Conservation (phyloP, 768 basidiomycete genomes). For the Boletus rex-veris region DNA sequence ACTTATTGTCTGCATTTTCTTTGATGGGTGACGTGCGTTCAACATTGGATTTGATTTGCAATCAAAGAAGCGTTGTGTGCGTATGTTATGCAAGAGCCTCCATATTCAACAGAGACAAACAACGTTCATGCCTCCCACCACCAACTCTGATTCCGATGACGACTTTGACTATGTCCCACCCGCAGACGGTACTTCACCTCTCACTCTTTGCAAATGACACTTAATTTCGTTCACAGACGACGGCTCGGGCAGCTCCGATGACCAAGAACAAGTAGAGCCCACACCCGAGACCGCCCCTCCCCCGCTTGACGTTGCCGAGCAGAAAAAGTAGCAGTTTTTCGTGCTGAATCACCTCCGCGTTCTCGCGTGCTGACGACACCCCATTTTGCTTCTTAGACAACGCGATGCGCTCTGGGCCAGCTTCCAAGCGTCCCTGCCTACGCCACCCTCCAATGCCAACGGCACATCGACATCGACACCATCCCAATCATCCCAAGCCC, state of each 20-base stretch:
- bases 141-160: slow-evolving; percentile 59
- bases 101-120: slow-evolving; percentile 29
- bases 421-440: slow-evolving; percentile 62
- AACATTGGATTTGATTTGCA: neutral
- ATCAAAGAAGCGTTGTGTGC: slow-evolving; percentile 7
- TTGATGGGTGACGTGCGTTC: too few relatives aligned
- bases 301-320: slow-evolving; percentile 36
- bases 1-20: too few relatives aligned
- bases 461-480: neutral
- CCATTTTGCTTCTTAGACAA: slow-evolving; percentile 36
- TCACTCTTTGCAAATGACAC: neutral
- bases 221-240: slow-evolving; percentile 4
- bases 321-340: slow-evolving; percentile 40
- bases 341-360: neutral
- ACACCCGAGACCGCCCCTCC: slow-evolving; percentile 10
- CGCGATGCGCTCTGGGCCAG: slow-evolving; percentile 62
- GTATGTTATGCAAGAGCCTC: slow-evolving; percentile 18
- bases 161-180: slow-evolving; percentile 62
- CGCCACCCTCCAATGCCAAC: slow-evolving; percentile 14
- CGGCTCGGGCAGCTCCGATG: slow-evolving; percentile 41
- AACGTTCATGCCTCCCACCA: slow-evolving; percentile 18
- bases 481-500: too few relatives aligned
- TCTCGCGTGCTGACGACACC: neutral
- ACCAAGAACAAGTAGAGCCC: slow-evolving; percentile 34
- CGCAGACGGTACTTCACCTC: slow-evolving; percentile 31